Base-by-base conservation (phyloP, 176 grass and related monocot genomes). In the Poa annua region DNA sequence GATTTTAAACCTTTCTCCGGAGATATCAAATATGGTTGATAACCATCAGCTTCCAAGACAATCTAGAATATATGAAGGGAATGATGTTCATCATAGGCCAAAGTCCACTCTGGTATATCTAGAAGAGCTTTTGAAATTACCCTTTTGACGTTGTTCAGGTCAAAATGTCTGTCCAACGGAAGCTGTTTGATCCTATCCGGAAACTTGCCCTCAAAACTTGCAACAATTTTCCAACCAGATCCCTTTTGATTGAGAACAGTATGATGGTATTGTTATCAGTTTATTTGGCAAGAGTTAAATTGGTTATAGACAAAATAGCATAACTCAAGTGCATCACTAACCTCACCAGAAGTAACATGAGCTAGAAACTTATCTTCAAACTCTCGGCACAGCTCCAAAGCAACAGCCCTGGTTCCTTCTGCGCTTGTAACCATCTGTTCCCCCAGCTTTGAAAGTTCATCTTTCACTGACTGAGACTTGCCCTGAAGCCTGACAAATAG, bases 11-110 rank as follows among this genome's bases (percentile, higher is more conserved):
- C 94, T 86, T 97, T 97, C 69, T 97, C 94, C 24, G 94, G 94
- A 66, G 94, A 97, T 87, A 97, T 93, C 77, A 97, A 86, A 91
- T 97, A 97, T 80, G 94, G 94, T 84, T 97, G 94, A 83, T 97
- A 97, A 79, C 94, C 94, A 89, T 97, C 94, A 7, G 94, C 91
- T 92, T 97, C 94, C 70, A 97, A 75, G 53, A 97, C 91, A 90
- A 97, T 97, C 94, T 97, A 71, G 36, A 91, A 90, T 35, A 77
- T 51, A 80, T 51, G 6, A 87, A 88, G 85, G 62, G 2, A 86
- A 86, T 76, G 38, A 55, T 60, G 56, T 57, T 71, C 36, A 83
- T 64, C 8, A 14, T 56, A 84, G 25, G 73, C 69, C 79, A 89
- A 66, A 73, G 9, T 66, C 16, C 41, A 84, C 8, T 69, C 32